Conservation (phyloP, 2,329 filamentous ascomycete species). For the Calonectria ilicicola region DNA sequence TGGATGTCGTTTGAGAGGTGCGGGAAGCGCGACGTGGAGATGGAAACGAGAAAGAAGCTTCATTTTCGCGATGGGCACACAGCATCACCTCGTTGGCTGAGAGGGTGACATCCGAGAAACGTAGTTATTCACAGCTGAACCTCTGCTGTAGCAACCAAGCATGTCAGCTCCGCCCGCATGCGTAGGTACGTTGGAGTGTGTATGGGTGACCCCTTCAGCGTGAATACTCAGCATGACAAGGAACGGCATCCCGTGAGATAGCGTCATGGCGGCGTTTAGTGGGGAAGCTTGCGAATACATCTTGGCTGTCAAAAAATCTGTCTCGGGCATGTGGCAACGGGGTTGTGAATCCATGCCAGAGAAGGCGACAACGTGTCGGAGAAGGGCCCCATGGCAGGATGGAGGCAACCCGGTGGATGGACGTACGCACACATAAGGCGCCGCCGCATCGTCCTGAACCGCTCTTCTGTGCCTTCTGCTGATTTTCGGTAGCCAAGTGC, state of each 20-base stretch:
- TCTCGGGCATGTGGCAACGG: not conserved
- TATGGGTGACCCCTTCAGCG: not conserved
- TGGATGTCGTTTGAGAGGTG: constrained; percentile 9
- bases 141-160: not conserved
- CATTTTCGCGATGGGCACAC: not conserved
- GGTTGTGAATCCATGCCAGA: not conserved
- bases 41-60: not conserved
- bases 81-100: not conserved
- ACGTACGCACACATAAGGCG: not conserved
- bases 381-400: not conserved
- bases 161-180: not conserved
- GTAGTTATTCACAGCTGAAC: not conserved
- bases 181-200: not conserved
- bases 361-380: not conserved
- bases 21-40: not conserved
- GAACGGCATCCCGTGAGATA: constrained; percentile 17
- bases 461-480: not conserved
- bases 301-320: not conserved
- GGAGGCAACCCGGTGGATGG: constrained; percentile 9
- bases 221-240: constrained; percentile 15
- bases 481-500: constrained; percentile 7
- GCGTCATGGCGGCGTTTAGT: constrained; percentile 21
- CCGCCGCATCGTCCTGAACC: not conserved
- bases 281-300: constrained; percentile 25
- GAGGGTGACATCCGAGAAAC: not conserved